Evolutionary conservation across 208 protist species (phyloP).

Genomic region (Leishmania lainsoni): DNA sequence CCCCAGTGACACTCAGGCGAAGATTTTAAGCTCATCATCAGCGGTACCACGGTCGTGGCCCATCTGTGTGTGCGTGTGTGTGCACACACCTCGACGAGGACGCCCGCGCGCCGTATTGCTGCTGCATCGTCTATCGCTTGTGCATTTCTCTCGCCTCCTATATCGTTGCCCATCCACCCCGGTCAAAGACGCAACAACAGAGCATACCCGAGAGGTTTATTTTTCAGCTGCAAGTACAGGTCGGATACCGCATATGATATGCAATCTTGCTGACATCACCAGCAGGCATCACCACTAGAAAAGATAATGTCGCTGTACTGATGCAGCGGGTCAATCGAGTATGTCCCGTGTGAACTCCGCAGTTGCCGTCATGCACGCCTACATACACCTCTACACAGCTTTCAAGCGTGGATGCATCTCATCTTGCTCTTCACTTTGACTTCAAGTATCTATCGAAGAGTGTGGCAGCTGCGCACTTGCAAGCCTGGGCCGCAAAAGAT

Average conservation of each 20-base stretch:
- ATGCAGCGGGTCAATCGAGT: constrained; percentile 21
- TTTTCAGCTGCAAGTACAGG: not conserved
- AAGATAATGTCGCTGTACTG: constrained; percentile 38
- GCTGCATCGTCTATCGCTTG: not conserved
- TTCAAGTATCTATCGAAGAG: not conserved
- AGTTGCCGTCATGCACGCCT: not conserved
- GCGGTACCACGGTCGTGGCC: not conserved
- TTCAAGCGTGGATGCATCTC: not conserved
- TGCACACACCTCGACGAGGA: not conserved
- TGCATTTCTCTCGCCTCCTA: not conserved
- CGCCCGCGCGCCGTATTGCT: not conserved
- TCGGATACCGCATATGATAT: not conserved
- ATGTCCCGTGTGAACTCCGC: not conserved
- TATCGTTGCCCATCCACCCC: not conserved
- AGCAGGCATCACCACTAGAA: constrained; percentile 37
- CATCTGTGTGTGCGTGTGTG: not conserved
- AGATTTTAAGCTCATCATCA: constrained; percentile 32
- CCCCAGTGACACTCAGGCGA: constrained; percentile 44
- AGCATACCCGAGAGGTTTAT: not conserved
- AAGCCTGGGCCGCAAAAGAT: not conserved
- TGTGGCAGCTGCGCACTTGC: not conserved
- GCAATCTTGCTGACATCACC: constrained; percentile 40
- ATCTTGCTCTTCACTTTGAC: constrained; percentile 8
- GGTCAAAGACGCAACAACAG: not conserved
- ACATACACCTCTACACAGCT: not conserved